phyloP scores from a whole-genome alignment of 345 rosid species.

The Salix koriyanagi region DNA sequence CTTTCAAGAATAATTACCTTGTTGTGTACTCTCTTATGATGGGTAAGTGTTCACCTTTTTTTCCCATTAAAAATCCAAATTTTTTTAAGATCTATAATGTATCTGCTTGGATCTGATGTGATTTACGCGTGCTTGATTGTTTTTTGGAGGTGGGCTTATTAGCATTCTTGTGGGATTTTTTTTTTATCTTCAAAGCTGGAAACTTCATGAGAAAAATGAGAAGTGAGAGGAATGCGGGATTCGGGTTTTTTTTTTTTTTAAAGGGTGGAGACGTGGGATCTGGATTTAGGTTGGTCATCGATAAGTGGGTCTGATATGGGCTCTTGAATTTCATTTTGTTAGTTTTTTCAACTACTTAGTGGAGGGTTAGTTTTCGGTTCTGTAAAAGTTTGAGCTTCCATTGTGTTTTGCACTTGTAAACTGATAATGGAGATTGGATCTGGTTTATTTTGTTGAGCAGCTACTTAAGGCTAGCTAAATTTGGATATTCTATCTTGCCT shows the following conservation, averaged over 20 bases:
- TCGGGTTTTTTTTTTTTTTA: neutral
- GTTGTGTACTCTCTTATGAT: slow-evolving; percentile 78
- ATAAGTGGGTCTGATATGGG: neutral
- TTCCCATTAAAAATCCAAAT: neutral
- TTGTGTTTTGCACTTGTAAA: neutral
- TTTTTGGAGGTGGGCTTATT: neutral
- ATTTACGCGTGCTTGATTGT: neutral
- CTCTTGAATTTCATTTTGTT: neutral
- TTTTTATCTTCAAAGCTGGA: neutral
- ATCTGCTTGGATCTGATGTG: neutral
- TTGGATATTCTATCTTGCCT: neutral
- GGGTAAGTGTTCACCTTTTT: slow-evolving; percentile 31
- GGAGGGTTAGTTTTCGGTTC: neutral
- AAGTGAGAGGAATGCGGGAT: neutral
- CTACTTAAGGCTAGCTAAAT: neutral
- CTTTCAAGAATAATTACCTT: slow-evolving; percentile 70
- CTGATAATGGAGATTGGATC: neutral
- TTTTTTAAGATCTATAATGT: neutral
- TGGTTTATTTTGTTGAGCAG: neutral
- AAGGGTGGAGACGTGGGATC: neutral
- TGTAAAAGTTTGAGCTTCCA: neutral
- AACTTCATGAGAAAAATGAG: neutral
- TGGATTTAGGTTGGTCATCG: neutral
- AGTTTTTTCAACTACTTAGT: neutral
- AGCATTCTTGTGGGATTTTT: neutral